These are phyloP conservation scores for Zygosaccharomyces siamensis DNA, from an alignment of 805 yeast genomes.

Conservation along the genomic window DNA sequence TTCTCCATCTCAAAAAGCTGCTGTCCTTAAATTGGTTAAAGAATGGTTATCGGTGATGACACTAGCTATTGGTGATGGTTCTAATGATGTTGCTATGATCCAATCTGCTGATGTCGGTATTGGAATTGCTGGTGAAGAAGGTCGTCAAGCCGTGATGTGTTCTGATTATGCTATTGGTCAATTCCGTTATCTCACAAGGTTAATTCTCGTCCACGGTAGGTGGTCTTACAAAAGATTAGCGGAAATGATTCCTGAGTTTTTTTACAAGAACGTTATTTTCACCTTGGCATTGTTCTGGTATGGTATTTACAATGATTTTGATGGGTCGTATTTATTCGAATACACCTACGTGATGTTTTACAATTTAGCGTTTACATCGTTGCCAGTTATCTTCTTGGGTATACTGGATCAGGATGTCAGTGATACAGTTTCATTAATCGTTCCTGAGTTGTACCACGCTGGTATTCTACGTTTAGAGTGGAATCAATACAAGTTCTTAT, in stretches of 20 bases:
- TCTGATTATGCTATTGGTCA: slow-evolving; percentile 85
- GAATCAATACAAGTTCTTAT: slow-evolving; percentile 60
- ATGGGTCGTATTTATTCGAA: slow-evolving; percentile 75
- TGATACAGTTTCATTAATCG: slow-evolving; percentile 60
- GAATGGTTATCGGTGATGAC: slow-evolving; percentile 75
- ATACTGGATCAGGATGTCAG: slow-evolving; percentile 77
- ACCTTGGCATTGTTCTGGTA: slow-evolving; percentile 75
- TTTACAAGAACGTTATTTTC: slow-evolving; percentile 73
- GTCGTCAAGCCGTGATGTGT: slow-evolving; percentile 84
- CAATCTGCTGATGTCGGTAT: slow-evolving; percentile 85
- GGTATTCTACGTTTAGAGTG: slow-evolving; percentile 74
- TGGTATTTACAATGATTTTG: slow-evolving; percentile 68
- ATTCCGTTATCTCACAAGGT: slow-evolving; percentile 62
- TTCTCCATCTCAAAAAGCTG: slow-evolving; percentile 82
- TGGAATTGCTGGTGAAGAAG: slow-evolving; percentile 90
- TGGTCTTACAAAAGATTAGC: slow-evolving; percentile 81
- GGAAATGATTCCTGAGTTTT: slow-evolving; percentile 80
- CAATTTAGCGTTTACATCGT: slow-evolving; percentile 76
- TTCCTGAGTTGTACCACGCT: slow-evolving; percentile 68
- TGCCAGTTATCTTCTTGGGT: slow-evolving; percentile 74
- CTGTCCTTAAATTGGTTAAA: slow-evolving; percentile 76
- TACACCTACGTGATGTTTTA: slow-evolving; percentile 76
- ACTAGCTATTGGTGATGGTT: slow-evolving; percentile 82
- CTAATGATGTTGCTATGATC: slow-evolving; percentile 88
- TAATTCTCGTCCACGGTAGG: slow-evolving; percentile 73